Percentiles rank a stretch among this genome's conserved stretches.
phyloP scores from a whole-genome alignment of 1,284 basidiomycete genomes.

The Leucoagaricus sp. region DNA sequence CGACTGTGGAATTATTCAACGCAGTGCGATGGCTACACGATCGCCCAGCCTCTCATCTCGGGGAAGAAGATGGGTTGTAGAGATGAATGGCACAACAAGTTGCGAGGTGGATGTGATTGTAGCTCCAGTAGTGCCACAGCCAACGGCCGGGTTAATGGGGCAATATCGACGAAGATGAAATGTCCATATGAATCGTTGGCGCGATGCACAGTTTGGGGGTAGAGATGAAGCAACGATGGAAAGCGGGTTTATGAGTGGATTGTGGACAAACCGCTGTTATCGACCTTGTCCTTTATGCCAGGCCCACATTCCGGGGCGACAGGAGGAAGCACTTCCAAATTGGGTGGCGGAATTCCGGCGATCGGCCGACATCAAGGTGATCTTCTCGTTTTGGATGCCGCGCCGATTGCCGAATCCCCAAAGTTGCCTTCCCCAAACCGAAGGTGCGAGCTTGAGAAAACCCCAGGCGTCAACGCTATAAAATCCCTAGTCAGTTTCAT shows the following conservation, averaged over 20 bases:
- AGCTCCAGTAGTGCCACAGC: not conserved
- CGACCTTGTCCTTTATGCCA: not conserved
- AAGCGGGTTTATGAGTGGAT: constrained; percentile 1
- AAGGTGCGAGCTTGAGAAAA: constrained; percentile 9
- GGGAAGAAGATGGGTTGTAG: not conserved
- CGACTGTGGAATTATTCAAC: too few species aligned
- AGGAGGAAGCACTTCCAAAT: too few species aligned
- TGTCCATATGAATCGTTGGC: not conserved
- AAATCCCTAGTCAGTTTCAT: constrained; percentile 5
- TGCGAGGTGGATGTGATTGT: not conserved
- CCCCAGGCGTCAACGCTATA: constrained; percentile 12
- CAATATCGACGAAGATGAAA: not conserved
- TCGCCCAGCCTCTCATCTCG: not conserved
- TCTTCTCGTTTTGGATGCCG: not conserved
- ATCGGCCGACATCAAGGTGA: constrained; percentile 2
- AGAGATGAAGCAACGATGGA: not conserved
- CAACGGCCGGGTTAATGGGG: not conserved
- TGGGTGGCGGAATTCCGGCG: not conserved
- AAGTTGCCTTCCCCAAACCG: constrained; percentile 16
- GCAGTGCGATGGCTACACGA: too few species aligned
- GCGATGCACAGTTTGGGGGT: not conserved
- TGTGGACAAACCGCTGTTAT: not conserved
- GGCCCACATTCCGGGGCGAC: not conserved
- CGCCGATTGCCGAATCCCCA: constrained; percentile 16
- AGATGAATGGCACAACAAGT: not conserved